Evolutionary conservation across 2,329 filamentous ascomycete genomes (phyloP), one percentile per base, ranked within the genome.

Genomic region (Pseudocercospora musae): DNA sequence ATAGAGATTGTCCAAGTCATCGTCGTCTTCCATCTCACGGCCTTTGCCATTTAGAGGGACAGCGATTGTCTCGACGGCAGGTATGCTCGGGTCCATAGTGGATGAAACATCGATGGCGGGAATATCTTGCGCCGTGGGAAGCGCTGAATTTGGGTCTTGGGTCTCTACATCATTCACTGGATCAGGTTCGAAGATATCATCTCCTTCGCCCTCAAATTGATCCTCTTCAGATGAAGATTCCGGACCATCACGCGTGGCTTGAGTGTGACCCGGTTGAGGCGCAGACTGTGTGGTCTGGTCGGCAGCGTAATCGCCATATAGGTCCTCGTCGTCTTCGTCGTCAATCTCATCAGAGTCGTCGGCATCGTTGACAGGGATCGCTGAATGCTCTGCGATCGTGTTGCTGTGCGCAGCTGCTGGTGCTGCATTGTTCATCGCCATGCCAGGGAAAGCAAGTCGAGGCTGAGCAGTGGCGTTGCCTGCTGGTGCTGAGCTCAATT

Each of bases 291-390:
- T 13, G 21, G 10, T 23, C 15, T 40, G 37, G 10, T 23, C 18
- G 29, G 46, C 40, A 15, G 37, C 23, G 31, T 40, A 53, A 11
- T 56, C 62, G 42, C 57, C 61, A 40, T 66, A 63, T 15, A 64
- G 40, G 46, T 62, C 59, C 49, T 62, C 61, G n/a, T 66, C 64
- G 29, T 62, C 58, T 15, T 57, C 61, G 21, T 63, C 64, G 10
- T 64, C 64, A 21, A 62, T 55, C 9, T 63, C 59, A 15, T 57
- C 52, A 25, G 52, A 54, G 31, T 54, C 62, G n/a, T 44, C 27
- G 6, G 18, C 9, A 18, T 53, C 63, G 23, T 59, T 42, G 31
- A 31, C 27, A 31, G 37, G 13, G 15, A 18, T 23, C 31, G 49
- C 37, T 2, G 40, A 23, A 9, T 49, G 49, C 20, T 10, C 8